Evolutionary conservation across 1,284 basidiomycete species (phyloP).

Genomic region (Trichosporon asahii): DNA sequence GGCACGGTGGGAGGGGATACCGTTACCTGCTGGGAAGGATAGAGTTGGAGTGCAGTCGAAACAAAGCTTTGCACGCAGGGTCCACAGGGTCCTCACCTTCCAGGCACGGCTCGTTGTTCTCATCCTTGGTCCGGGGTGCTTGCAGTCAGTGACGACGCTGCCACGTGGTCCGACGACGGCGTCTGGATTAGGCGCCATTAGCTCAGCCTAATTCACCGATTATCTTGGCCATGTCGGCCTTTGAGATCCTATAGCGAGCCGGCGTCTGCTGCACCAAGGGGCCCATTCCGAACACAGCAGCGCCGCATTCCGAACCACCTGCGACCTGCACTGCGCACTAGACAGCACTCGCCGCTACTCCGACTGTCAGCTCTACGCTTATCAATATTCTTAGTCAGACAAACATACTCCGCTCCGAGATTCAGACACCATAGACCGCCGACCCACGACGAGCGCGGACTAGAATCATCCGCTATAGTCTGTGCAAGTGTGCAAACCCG

Average conservation of each 20-base stretch:
- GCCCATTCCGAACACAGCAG: background rate
- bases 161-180: background rate
- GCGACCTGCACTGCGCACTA: background rate
- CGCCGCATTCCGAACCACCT: background rate
- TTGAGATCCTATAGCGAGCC: background rate
- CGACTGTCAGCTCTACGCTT: background rate
- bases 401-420: background rate
- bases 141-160: background rate
- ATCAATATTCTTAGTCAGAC: background rate
- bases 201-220: background rate
- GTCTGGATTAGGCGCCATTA: background rate
- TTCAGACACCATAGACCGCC: background rate
- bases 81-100: background rate
- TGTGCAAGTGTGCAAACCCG: background rate
- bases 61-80: background rate
- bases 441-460: background rate
- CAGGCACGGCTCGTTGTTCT: background rate
- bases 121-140: background rate
- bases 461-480: background rate
- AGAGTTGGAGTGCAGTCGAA: background rate
- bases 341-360: background rate
- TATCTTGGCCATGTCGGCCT: background rate
- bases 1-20: background rate
- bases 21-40: background rate
- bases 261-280: background rate